Evolutionary conservation across 768 basidiomycete species (phyloP).

Genomic region (Austroboletus festivus): DNA sequence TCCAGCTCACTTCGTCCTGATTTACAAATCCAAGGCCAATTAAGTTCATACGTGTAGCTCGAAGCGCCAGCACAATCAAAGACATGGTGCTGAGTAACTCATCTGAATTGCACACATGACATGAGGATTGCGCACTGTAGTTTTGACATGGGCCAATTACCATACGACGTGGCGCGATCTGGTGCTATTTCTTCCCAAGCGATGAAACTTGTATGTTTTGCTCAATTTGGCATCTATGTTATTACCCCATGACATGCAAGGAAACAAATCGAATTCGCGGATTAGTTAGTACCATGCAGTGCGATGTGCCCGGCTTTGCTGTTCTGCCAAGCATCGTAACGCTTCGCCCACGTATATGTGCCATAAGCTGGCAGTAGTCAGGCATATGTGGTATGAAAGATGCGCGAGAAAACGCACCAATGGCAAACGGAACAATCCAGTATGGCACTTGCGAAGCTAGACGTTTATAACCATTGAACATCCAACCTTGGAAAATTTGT

Average conservation of each 20-base stretch:
- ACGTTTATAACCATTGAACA: slow-evolving; percentile 86
- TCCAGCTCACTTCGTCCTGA: no score
- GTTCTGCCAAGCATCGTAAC: slow-evolving; percentile 61
- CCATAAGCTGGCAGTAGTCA: slow-evolving; percentile 55
- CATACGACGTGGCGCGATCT: no score
- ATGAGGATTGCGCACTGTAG: no score
- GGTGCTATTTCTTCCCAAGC: not conserved
- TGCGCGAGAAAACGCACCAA: slow-evolving; percentile 52
- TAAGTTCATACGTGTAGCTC: no score
- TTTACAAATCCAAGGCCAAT: no score
- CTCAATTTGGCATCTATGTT: slow-evolving; percentile 12
- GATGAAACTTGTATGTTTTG: not conserved
- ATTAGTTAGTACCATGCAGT: slow-evolving; percentile 28
- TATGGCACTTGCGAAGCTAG: slow-evolving; percentile 72
- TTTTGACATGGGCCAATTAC: no score
- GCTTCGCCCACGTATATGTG: slow-evolving; percentile 77
- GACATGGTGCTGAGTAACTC: no score
- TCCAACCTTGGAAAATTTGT: slow-evolving; percentile 65
- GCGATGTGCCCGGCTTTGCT: slow-evolving; percentile 82
- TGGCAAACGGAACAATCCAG: slow-evolving; percentile 71
- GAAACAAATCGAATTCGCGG: slow-evolving; percentile 13
- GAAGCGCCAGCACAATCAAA: no score
- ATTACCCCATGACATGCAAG: slow-evolving; percentile 7
- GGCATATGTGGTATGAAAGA: not conserved
- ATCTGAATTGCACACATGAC: no score